Evolutionary conservation across 2,329 filamentous ascomycete species (phyloP), one percentile per base, ranked within the genome.

Genomic region (Whalleya microplaca): DNA sequence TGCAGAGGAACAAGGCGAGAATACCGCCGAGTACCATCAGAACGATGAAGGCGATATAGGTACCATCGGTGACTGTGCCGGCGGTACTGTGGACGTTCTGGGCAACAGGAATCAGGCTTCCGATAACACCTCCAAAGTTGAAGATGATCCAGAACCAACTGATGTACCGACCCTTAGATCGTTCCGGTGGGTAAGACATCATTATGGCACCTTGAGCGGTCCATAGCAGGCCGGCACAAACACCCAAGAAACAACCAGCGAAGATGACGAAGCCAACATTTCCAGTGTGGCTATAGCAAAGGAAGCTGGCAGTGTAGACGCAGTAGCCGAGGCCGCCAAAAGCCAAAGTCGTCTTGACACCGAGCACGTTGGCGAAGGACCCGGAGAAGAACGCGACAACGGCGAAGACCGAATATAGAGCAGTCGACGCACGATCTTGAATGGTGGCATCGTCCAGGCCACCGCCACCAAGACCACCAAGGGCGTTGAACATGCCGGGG

Each of bases 131-230:
- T 66, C 93, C 93, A 56, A 93, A 75, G 75, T 96, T 96, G 82
- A 96, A 97, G 69, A 97, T 96, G 72, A 92, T 87, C 93, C 93
- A 96, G 77, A 96, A 96, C 78, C 86, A 87, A 58, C 90, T 90
- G 72, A 96, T 96, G 73, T 92, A 96, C 57, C 88, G 87, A 44
- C 93, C 93, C 80, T 96, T 96, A 62, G 85, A 84, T 32, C 84
- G 74, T 75, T 96, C 93, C 19, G 84, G 80, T 1, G 92, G 92
- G 72, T 96, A 96, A 41, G 90, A 87, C 85, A 96, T 94, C 88
- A 94, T 93, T 69, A 94, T 91, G 56, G 89, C 87, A 57, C 91
- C 90, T 75, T 94, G 90, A 1, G 89, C 91, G 32, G 88, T 88
- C 91, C 91, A 95, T 40, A 95, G 80, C 41, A 94, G 80, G 69